phyloP scores from a whole-genome alignment of 2,329 filamentous ascomycete genomes.

The Fusarium algeriense region DNA sequence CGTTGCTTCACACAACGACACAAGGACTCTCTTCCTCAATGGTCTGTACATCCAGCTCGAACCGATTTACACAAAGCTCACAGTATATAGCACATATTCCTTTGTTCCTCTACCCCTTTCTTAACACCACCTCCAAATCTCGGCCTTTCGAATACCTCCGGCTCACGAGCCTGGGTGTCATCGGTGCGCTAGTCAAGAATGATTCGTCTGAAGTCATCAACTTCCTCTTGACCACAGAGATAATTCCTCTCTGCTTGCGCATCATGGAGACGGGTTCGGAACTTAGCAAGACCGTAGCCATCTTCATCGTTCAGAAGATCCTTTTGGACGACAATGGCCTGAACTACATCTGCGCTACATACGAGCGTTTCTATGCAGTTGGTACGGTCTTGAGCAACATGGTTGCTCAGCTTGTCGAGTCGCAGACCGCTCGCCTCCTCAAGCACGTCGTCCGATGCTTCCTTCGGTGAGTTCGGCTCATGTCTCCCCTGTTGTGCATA shows the following conservation, averaged over 20 bases:
- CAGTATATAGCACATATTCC: constrained; percentile 85
- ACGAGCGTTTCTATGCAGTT: constrained; percentile 97
- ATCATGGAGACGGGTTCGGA: constrained; percentile 99
- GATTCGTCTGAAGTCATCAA: constrained; percentile 99
- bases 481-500: background rate
- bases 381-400: constrained; percentile 98
- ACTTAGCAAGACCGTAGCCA: constrained; percentile 97
- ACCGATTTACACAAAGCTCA: constrained; percentile 11
- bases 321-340: constrained; percentile 95
- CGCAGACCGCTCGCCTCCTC: constrained; percentile 92
- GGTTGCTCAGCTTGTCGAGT: constrained; percentile 97
- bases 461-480: constrained; percentile 78
- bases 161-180: constrained; percentile 94
- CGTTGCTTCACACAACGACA: constrained; percentile 97
- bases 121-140: constrained; percentile 98
- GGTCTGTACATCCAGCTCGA: constrained; percentile 66
- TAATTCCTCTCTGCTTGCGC: constrained; percentile 94
- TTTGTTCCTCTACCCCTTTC: constrained; percentile 95
- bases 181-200: constrained; percentile 97
- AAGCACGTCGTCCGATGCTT: constrained; percentile 99
- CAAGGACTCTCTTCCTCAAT: constrained; percentile 90
- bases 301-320: constrained; percentile 99
- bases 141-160: constrained; percentile 97
- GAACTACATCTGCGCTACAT: constrained; percentile 98
- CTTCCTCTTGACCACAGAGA: constrained; percentile 97